Percentiles rank a stretch among this genome's conserved stretches.
Evolutionary conservation across 495 filamentous ascomycete genomes (phyloP).

Genomic region (Lophium mytilinum): DNA sequence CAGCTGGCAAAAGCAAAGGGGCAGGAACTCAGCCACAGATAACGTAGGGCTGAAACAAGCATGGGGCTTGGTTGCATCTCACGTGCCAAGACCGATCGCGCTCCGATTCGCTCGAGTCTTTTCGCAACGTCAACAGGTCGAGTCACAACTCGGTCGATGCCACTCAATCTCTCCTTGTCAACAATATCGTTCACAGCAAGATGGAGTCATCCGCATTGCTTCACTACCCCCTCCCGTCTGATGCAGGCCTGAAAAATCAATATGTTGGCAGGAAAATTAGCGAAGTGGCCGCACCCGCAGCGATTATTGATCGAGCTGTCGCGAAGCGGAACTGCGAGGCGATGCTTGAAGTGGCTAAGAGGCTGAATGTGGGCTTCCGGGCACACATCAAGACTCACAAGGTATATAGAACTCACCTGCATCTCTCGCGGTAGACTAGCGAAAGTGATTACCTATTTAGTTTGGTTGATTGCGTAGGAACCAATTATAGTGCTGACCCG

Average conservation of each 20-base stretch:
- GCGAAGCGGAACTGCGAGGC: constrained; percentile 60
- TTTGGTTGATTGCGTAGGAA: too few species aligned
- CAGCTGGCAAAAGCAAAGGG: not conserved
- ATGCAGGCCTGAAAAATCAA: constrained; percentile 25
- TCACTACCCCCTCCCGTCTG: constrained; percentile 26
- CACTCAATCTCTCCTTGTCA: not conserved
- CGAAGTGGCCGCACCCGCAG: constrained; percentile 57
- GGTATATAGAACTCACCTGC: constrained; percentile 34
- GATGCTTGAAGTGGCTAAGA: constrained; percentile 58
- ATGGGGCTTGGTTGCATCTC: too few species aligned
- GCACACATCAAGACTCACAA: constrained; percentile 88
- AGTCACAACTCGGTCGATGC: not conserved
- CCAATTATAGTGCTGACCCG: not conserved
- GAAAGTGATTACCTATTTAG: too few species aligned
- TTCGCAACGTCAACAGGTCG: not conserved
- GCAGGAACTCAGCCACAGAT: not conserved
- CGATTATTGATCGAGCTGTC: constrained; percentile 61
- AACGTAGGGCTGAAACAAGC: not conserved
- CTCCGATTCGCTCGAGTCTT: not conserved
- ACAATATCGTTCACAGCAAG: not conserved
- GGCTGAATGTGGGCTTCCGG: constrained; percentile 59
- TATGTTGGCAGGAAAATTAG: constrained; percentile 57
- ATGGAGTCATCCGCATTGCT: not conserved
- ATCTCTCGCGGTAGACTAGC: too few species aligned
- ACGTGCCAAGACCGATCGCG: not conserved